These are phyloP conservation scores for Chlorella sp. DNA, from an alignment of 139 green algal species.

Conservation along the genomic window DNA sequence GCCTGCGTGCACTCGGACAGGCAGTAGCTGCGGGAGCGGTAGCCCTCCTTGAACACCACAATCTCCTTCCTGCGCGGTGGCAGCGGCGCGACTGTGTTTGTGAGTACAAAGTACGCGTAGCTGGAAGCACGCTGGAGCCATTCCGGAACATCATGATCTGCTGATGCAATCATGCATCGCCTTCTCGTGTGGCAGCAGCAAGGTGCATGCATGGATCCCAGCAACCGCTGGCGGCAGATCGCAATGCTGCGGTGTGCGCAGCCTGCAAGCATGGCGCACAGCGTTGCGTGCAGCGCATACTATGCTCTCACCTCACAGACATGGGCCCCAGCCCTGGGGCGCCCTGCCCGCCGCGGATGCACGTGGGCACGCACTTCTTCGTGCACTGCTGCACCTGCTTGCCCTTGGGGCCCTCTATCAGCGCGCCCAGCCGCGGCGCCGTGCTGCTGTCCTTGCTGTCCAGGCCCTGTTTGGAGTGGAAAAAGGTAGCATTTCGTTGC, in stretches of 20 bases:
- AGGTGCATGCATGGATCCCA: too few species aligned
- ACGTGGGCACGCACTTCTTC: constrained; percentile 78
- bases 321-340: constrained; percentile 54
- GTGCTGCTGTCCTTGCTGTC: constrained; percentile 27
- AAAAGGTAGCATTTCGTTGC: too few species aligned
- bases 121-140: too few species aligned
- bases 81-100: background rate
- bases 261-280: too few species aligned
- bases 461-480: too few species aligned
- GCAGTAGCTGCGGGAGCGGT: constrained; percentile 67
- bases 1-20: constrained; percentile 48
- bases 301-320: background rate
- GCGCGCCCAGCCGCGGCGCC: constrained; percentile 26
- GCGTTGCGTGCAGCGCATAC: too few species aligned
- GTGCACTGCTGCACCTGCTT: constrained; percentile 74
- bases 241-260: too few species aligned
- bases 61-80: constrained; percentile 51
- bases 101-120: too few species aligned
- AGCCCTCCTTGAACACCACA: constrained; percentile 80
- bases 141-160: too few species aligned
- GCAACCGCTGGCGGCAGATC: too few species aligned
- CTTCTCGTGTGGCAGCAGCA: too few species aligned
- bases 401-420: constrained; percentile 45
- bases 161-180: too few species aligned
- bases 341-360: constrained; percentile 70